Base-by-base conservation (phyloP, 176 grass and related monocot genomes). In the Carex kokanica region DNA sequence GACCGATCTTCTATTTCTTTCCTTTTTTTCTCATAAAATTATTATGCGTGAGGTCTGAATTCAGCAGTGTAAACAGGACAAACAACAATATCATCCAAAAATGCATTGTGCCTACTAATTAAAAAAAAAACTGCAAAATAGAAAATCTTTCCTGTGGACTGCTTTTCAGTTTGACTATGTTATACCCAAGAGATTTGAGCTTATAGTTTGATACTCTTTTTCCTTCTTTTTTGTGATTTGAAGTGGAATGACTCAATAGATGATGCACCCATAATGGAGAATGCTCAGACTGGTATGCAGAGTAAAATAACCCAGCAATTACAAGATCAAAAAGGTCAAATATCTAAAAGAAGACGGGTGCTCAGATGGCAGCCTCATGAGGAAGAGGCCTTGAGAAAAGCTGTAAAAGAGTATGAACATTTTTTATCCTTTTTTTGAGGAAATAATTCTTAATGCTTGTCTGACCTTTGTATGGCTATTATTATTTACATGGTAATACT, bases 371-470 rank as follows among this genome's bases (percentile, higher is more conserved):
- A 66, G 51, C 9, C 53, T 5, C 11, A 82, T 17, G 94, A 97
- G 88, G 91, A 94, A 87, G 91, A 91, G 73, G 84, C 88, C 40
- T 31, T 97, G 86, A 94, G 83, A 79, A 87, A 91, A 57, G 94
- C 91, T 56, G 89, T 97, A 31, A 36, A 85, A 79, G 66, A 87
- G 94, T 97, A 94, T 34, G 89, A 64, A 54, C 9, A 81, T 55
- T 91, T 81, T 11, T 81, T 58, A 20, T 10, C 15, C 36, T 62
- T 21, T 64, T 45, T 49, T 49, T 49, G 45, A 49, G 45, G 10
- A 49, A 49, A 49, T 2, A 49, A 11, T 12, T 49, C 45, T 49
- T 49, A 49, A 49, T 12, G 2, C 45, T 41, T 41, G 43, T 45
- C 36, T 77, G 17, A 6, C 63, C 54, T 43, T 64, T 29, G 9